Evolutionary conservation across 805 yeast species (phyloP).

Genomic region (Yueomyces sinensis): DNA sequence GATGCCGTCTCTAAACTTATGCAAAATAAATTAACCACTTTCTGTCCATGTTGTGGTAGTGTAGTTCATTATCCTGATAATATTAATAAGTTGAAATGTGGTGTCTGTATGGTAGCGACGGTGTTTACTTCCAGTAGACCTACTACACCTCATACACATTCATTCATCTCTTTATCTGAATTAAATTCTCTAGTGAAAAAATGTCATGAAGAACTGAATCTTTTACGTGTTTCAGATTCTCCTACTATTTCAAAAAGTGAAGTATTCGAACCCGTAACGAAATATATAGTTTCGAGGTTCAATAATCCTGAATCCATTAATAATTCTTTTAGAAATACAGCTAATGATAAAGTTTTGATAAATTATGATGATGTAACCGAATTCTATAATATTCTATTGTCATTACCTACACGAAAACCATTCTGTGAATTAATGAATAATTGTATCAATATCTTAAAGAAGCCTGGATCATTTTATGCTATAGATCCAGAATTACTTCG

Average conservation of each 20-base stretch:
- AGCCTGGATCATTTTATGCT: slow-evolving; percentile 25
- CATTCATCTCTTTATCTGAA: background rate
- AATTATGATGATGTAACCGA: slow-evolving; percentile 34
- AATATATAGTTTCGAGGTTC: slow-evolving; percentile 34
- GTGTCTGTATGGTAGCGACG: slow-evolving; percentile 43
- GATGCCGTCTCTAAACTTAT: background rate
- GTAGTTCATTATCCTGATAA: slow-evolving; percentile 26
- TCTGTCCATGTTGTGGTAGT: slow-evolving; percentile 35
- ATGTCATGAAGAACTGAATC: slow-evolving; percentile 1
- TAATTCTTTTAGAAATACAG: slow-evolving; percentile 33
- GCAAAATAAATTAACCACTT: background rate
- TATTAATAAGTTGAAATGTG: slow-evolving; percentile 38
- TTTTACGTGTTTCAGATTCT: slow-evolving; percentile 2
- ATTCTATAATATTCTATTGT: slow-evolving; percentile 33
- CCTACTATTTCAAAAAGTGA: slow-evolving; percentile 5
- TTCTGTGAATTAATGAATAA: slow-evolving; percentile 40
- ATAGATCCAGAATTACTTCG: background rate
- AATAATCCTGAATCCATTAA: slow-evolving; percentile 35
- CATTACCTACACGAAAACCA: slow-evolving; percentile 50
- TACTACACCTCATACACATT: too few species aligned
- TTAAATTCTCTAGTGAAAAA: slow-evolving; percentile 3
- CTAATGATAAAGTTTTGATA: slow-evolving; percentile 23
- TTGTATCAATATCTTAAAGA: slow-evolving; percentile 37
- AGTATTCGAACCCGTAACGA: slow-evolving; percentile 38
- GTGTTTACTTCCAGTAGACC: slow-evolving; percentile 2